Base-by-base conservation (phyloP, 2,329 filamentous ascomycete species). In the Exophiala sideris region DNA sequence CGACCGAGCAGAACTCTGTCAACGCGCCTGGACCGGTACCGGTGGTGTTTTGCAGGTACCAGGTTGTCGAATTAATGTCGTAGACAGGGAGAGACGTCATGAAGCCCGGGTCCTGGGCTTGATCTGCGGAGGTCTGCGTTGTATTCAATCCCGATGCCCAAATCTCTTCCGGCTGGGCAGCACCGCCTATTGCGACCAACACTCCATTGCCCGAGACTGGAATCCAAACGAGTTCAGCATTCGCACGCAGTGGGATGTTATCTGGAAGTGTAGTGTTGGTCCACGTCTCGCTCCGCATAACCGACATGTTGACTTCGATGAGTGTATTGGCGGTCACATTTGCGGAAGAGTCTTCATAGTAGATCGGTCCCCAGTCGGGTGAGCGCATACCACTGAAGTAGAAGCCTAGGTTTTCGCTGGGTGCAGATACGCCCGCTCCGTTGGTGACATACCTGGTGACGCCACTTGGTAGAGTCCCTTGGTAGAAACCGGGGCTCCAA, bases 351-450 rank as follows among this genome's bases (percentile, higher is more conserved):
- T 80, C 83, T 0, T 72, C 4, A 64, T 57, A 59, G 41, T 56
- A 55, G 18, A 52, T 73, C 76, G 74, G 69, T 0, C 81, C 82
- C 62, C 71, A 76, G 10, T 69, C 68, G 0, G 73, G 67, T 0
- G 81, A 76, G 11, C 73, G 78, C 67, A 86, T 71, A 0, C 87
- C 87, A 0, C 83, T 81, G 59, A 89, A 87, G 62, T 89, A 89
- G 73, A 83, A 89, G 0, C 84, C 85, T 60, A 83, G 77, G 58
- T 88, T 85, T 67, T 89, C 86, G 0, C 85, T 88, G 0, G 86
- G 85, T 0, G 81, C 83, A 40, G 75, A 87, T 9, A 77, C 83
- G 0, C 77, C 79, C 1, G 79, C 86, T 14, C 87, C 86, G 59
- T 80, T 83, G 0, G 84, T 80, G 18, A 89, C 62, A 62, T 86